These are phyloP conservation scores for Cadophora sp. DNA, from an alignment of 2,329 filamentous ascomycete genomes.

Conservation along the genomic window DNA sequence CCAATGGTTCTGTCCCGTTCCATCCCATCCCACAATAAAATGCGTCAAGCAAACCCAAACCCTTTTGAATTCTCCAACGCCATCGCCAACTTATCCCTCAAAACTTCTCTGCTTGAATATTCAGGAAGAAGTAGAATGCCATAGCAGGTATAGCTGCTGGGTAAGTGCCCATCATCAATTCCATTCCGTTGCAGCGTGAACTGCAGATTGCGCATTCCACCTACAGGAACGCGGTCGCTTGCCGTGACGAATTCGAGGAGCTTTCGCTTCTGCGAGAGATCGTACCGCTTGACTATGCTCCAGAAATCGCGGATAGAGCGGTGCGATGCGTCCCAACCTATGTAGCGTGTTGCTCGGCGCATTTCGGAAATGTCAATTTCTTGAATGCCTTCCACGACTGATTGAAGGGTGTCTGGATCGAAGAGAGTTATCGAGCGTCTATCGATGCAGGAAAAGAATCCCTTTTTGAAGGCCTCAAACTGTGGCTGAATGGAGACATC, in stretches of 20 bases:
- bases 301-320: conserved; percentile 82
- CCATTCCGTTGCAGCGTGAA: conserved; percentile 86
- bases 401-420: conserved; percentile 70
- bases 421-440: conserved; percentile 75
- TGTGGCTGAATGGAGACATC: conserved; percentile 79
- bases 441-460: conserved; percentile 79
- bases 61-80: conserved; percentile 88
- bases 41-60: conserved; percentile 76
- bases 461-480: conserved; percentile 79
- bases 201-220: conserved; percentile 80
- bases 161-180: conserved; percentile 68
- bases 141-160: conserved; percentile 93
- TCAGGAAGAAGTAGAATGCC: conserved; percentile 85
- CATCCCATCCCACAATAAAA: background rate
- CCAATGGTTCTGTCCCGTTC: background rate
- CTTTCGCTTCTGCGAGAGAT: conserved; percentile 72
- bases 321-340: conserved; percentile 77
- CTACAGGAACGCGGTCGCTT: conserved; percentile 87
- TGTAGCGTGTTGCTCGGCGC: conserved; percentile 75
- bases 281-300: conserved; percentile 74
- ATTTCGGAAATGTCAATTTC: conserved; percentile 81
- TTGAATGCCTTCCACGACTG: conserved; percentile 82
- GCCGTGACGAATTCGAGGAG: conserved; percentile 95
- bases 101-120: conserved; percentile 73
- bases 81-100: conserved; percentile 79